phyloP scores from a whole-genome alignment of 805 yeast species.

The Candida awuae region DNA sequence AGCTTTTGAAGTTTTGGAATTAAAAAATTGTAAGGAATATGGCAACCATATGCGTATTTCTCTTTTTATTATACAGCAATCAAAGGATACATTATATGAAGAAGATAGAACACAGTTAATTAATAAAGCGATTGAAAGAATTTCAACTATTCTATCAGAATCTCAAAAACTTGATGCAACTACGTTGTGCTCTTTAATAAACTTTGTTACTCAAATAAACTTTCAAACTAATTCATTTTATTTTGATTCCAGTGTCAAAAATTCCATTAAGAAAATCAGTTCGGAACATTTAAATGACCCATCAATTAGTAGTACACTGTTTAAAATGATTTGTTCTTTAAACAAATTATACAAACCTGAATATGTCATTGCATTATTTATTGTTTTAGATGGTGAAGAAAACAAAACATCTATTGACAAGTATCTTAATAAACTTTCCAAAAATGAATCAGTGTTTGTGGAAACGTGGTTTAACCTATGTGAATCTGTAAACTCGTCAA shows the following conservation, averaged over 20 bases:
- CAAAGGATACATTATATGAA: neutral
- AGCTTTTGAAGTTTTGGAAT: neutral
- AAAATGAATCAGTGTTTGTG: neutral
- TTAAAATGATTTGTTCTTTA: slow-evolving; percentile 13
- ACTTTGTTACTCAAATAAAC: slow-evolving; percentile 2
- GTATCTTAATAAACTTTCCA: neutral
- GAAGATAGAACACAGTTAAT: neutral
- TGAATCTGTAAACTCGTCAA: slow-evolving; percentile 4
- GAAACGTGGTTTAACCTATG: slow-evolving; percentile 6
- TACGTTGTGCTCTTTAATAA: neutral
- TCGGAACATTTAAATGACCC: neutral
- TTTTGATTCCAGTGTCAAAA: too few relatives aligned
- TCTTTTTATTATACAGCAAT: neutral
- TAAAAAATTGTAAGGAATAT: neutral
- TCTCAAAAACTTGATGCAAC: neutral
- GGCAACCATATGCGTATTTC: neutral
- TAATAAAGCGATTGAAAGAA: neutral
- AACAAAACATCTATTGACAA: slow-evolving; percentile 4
- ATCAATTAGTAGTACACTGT: slow-evolving; percentile 11
- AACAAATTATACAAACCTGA: slow-evolving; percentile 8
- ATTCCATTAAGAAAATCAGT: slow-evolving; percentile 13
- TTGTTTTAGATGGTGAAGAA: slow-evolving; percentile 11
- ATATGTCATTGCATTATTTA: slow-evolving; percentile 19
- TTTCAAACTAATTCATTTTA: neutral
- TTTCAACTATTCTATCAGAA: neutral